phyloP scores from a whole-genome alignment of 805 yeast species.

The Wickerhamiella lipophila region DNA sequence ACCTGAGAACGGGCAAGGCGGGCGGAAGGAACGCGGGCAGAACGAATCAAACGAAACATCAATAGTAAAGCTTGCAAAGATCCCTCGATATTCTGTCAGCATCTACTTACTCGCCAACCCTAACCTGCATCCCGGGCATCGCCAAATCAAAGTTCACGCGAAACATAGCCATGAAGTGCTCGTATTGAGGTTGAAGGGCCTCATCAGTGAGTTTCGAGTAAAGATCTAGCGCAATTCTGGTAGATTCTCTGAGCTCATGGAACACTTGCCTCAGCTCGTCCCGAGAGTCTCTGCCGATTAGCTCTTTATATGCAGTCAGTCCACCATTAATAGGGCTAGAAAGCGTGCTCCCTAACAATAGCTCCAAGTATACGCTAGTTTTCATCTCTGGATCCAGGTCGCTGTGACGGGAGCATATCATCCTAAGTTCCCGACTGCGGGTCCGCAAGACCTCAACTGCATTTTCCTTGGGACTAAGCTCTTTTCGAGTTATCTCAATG shows the following conservation, averaged over 20 bases:
- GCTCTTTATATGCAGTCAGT: not conserved
- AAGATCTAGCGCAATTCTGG: not conserved
- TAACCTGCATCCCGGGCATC: not conserved
- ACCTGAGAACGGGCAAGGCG: constrained; percentile 16
- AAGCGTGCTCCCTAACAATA: not conserved
- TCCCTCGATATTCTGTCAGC: not conserved
- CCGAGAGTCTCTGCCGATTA: not conserved
- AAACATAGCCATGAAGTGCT: constrained; percentile 2
- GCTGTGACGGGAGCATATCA: not conserved
- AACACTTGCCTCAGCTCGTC: constrained; percentile 1
- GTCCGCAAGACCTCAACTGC: not conserved
- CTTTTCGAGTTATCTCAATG: not conserved
- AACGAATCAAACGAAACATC: constrained; percentile 15
- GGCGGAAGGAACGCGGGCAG: constrained; percentile 16
- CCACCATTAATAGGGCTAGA: constrained; percentile 9
- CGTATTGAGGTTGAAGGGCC: constrained; percentile 4
- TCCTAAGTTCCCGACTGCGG: not conserved
- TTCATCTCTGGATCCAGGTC: not conserved
- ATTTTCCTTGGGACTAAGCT: not conserved
- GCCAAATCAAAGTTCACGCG: not conserved
- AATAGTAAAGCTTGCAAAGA: not conserved
- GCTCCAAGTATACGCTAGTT: constrained; percentile 5
- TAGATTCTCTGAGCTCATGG: not conserved
- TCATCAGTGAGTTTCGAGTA: not conserved
- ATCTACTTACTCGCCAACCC: not conserved